phyloP scores from a whole-genome alignment of 139 green algal species.

The Nannochloris sp. region DNA sequence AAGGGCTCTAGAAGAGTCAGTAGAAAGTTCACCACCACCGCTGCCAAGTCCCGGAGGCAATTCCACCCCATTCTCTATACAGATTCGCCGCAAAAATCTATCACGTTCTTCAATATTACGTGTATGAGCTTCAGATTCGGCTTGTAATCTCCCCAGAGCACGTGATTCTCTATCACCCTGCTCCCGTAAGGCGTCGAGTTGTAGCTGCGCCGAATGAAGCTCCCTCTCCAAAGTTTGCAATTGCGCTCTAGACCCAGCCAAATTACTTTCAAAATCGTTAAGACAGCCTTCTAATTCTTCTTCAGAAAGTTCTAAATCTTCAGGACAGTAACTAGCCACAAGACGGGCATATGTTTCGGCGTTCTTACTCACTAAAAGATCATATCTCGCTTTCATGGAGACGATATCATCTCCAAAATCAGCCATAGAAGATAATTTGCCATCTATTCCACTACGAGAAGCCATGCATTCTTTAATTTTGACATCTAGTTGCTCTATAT shows the following conservation, averaged over 20 bases:
- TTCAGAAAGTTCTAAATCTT: constrained; percentile 11
- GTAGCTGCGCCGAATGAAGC: neutral
- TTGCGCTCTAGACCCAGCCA: neutral
- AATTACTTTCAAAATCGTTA: constrained; percentile 7
- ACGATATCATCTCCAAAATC: constrained; percentile 13
- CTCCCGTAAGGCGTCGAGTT: neutral
- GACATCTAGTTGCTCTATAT: constrained; percentile 12
- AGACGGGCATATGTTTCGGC: constrained; percentile 14
- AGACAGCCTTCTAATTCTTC: constrained; percentile 32
- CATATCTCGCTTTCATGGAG: constrained; percentile 14
- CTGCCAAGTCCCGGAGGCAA: neutral
- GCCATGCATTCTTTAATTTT: constrained; percentile 20
- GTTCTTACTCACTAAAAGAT: constrained; percentile 27
- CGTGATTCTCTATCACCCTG: neutral
- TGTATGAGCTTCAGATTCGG: constrained; percentile 46
- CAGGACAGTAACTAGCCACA: constrained; percentile 10
- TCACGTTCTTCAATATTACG: constrained; percentile 42
- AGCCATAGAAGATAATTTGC: constrained; percentile 16
- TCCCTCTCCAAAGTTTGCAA: neutral
- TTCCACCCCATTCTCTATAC: neutral
- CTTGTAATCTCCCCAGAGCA: constrained; percentile 36
- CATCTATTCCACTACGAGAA: constrained; percentile 4
- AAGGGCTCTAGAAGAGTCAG: constrained; percentile 8
- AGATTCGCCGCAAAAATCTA: constrained; percentile 25
- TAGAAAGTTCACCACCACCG: neutral